These are phyloP conservation scores for Termitomyces sp. DNA, from an alignment of 768 basidiomycete genomes.

Conservation along the genomic window DNA sequence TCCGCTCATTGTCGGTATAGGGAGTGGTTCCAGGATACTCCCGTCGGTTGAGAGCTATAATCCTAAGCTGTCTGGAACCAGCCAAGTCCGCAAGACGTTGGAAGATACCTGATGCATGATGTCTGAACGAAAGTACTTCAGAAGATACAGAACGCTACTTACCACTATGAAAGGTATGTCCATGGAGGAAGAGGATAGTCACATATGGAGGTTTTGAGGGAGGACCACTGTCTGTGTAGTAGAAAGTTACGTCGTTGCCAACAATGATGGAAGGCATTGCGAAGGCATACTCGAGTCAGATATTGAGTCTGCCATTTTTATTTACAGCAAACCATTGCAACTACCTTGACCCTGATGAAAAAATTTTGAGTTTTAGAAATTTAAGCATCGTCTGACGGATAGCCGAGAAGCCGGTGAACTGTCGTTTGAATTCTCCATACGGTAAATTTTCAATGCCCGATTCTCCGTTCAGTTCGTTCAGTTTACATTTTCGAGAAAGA, in stretches of 20 bases:
- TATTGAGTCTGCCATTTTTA: too few species aligned
- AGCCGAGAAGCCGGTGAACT: too few species aligned
- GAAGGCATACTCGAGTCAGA: too few species aligned
- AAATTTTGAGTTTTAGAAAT: too few species aligned
- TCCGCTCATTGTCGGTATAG: constrained; percentile 20
- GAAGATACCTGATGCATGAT: constrained; percentile 15
- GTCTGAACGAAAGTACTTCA: background rate
- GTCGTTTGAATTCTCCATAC: too few species aligned
- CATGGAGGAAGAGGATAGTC: constrained; percentile 18
- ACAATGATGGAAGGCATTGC: background rate
- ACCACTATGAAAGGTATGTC: constrained; percentile 20
- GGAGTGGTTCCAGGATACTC: constrained; percentile 16
- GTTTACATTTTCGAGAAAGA: too few species aligned
- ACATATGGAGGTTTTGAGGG: background rate
- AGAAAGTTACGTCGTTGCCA: background rate
- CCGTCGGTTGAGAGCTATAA: constrained; percentile 22
- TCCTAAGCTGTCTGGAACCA: constrained; percentile 13
- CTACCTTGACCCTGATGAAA: too few species aligned
- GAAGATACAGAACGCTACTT: background rate
- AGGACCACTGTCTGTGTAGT: background rate
- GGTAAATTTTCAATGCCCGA: too few species aligned
- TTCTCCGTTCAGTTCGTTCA: too few species aligned
- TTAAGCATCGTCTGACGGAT: too few species aligned
- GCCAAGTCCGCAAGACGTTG: constrained; percentile 17
- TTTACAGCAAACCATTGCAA: too few species aligned